Evolutionary conservation across 768 basidiomycete genomes (phyloP).

Genomic region (Leccinum subgranulosum): DNA sequence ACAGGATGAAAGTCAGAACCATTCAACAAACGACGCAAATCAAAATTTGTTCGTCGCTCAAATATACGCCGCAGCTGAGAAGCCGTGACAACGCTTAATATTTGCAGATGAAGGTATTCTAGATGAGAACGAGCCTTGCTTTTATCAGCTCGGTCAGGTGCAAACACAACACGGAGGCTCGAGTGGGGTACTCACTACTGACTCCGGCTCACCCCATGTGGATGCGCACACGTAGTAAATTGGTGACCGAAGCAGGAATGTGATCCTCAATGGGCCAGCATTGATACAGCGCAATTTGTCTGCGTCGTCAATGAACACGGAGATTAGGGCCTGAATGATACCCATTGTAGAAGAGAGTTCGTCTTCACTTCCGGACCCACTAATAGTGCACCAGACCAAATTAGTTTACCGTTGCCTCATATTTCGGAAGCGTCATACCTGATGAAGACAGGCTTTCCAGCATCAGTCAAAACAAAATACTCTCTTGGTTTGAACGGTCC

Average conservation of each 20-base stretch:
- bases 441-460: slow-evolving; percentile 95
- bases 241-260: slow-evolving; percentile 82
- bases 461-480: slow-evolving; percentile 92
- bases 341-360: slow-evolving; percentile 79
- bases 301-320: slow-evolving; percentile 89
- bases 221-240: slow-evolving; percentile 91
- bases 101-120: slow-evolving; percentile 93
- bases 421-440: slow-evolving; percentile 48
- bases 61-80: slow-evolving; percentile 84
- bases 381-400: slow-evolving; percentile 18
- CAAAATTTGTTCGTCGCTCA: slow-evolving; percentile 87
- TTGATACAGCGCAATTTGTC: slow-evolving; percentile 86
- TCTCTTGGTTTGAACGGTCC: slow-evolving; percentile 54
- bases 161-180: neutral
- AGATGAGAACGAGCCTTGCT: slow-evolving; percentile 90
- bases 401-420: neutral
- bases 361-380: slow-evolving; percentile 53
- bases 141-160: slow-evolving; percentile 41
- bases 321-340: slow-evolving; percentile 92
- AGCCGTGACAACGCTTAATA: slow-evolving; percentile 85
- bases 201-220: slow-evolving; percentile 94
- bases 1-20: slow-evolving; percentile 36
- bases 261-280: slow-evolving; percentile 77
- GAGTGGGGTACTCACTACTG: slow-evolving; percentile 62
- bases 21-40: slow-evolving; percentile 71